These are phyloP conservation scores for Cladosporium sp. DNA, from an alignment of 2,329 filamentous ascomycete genomes.

Conservation along the genomic window DNA sequence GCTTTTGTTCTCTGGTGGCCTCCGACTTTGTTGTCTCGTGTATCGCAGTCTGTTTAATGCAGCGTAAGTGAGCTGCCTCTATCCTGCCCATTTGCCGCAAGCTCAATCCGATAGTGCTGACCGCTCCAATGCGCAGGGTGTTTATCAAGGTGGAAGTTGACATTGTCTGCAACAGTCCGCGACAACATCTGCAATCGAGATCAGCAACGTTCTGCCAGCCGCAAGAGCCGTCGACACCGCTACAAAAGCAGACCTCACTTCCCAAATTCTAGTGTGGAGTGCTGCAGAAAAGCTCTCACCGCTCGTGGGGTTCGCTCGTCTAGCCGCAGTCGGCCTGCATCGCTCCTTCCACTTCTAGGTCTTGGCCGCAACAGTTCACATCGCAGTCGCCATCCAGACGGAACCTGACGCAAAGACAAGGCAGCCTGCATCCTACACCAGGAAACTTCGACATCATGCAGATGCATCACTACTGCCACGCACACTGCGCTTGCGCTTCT, in stretches of 20 bases:
- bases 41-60: neutral
- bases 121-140: neutral
- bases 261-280: neutral
- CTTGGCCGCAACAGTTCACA: neutral
- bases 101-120: neutral
- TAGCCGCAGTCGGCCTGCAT: neutral
- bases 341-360: conserved; percentile 2
- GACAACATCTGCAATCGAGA: neutral
- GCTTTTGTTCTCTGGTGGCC: neutral
- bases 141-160: neutral
- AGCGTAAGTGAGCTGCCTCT: neutral
- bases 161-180: conserved; percentile 5
- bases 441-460: neutral
- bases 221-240: neutral
- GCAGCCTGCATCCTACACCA: neutral
- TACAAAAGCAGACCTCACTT: conserved; percentile 9
- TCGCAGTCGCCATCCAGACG: neutral
- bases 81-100: neutral
- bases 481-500: neutral
- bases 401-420: neutral
- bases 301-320: neutral
- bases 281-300: neutral
- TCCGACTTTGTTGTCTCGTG: neutral
- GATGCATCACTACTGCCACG: neutral
- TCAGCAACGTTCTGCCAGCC: neutral